Base-by-base conservation (phyloP, 352 stramenopile genomes). In the Phytophthora citricola region DNA sequence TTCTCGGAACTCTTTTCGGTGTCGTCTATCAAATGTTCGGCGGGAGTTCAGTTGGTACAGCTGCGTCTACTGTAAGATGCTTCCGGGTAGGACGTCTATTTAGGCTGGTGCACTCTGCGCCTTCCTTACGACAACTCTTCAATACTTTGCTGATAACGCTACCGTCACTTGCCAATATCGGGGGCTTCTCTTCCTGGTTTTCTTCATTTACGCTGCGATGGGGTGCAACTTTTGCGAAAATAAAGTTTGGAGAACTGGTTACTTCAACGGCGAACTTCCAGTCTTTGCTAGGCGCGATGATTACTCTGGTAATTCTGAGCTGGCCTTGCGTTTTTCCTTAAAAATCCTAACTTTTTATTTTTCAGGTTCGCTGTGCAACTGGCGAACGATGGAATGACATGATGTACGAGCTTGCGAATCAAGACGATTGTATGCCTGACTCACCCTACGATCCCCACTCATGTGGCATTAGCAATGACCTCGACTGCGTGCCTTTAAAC, bases 311-410 rank as follows among this genome's bases (percentile, higher is more conserved):
- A 76, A 50, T 26, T 3, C 1, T 52, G 58, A 26, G 24, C 27
- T 46, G 0, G 41, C n/a, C 12, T 20, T 9, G 26, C 14, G 14
- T 20, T 32, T 17, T 22, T 39, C 2, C 27, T n/a, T 63, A 32
- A 8, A 32, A 32, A 32, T 32, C 1, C 2, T 32, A 32, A 32
- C 24, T 4, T 26, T 34, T 11, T 34, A 34, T 10, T 11, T 34
- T 34, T 34, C 6, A 97, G 62, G 63, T 98, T 54, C 82, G 91
- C 22, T 97, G 95, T 58, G 82, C 91, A 20, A 98, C 94, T 1
- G 94, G 94, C 12, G 94, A 98, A 66, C 82, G 83, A 12, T 98
- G 93, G 92, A 97, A 98, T 64, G 79, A 89, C 24, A 77, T 97
- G 55, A 97, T 98, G 88, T 90, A 92, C 66, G 91, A 95, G 45